phyloP scores from a whole-genome alignment of 2,329 filamentous ascomycete species.

The Diaporthe sp. region DNA sequence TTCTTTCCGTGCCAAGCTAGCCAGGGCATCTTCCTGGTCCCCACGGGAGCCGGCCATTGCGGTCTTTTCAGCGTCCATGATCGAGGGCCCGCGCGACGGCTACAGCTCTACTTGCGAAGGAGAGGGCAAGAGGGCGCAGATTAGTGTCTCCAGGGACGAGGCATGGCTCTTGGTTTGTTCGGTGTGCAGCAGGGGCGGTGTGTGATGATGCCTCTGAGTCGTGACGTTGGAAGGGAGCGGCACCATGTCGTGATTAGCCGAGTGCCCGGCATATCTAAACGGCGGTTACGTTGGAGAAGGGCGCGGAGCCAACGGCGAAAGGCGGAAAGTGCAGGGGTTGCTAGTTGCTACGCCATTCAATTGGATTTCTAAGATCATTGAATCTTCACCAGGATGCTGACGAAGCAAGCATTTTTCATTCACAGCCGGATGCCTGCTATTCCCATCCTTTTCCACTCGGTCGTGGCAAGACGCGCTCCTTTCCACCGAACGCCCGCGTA shows the following conservation, averaged over 20 bases:
- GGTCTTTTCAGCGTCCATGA: neutral
- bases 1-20: neutral
- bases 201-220: neutral
- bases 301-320: neutral
- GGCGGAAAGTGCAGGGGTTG: neutral
- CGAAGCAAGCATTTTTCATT: neutral
- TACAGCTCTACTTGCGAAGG: no score
- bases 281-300: neutral
- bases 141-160: neutral
- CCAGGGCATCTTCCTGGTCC: neutral
- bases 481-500: no score
- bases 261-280: neutral
- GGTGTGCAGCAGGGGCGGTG: neutral
- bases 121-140: neutral
- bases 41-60: neutral
- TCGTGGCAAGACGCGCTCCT: no score
- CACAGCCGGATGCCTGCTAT: no score
- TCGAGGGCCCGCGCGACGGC: neutral
- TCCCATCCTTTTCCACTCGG: no score
- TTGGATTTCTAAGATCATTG: neutral
- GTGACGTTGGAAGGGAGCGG: slow-evolving; percentile 1
- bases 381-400: neutral
- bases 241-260: slow-evolving; percentile 12
- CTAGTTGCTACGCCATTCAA: neutral
- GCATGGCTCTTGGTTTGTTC: neutral